These are phyloP conservation scores for Aspergillus quadricinctus DNA, from an alignment of 2,329 filamentous ascomycete genomes.

Conservation along the genomic window DNA sequence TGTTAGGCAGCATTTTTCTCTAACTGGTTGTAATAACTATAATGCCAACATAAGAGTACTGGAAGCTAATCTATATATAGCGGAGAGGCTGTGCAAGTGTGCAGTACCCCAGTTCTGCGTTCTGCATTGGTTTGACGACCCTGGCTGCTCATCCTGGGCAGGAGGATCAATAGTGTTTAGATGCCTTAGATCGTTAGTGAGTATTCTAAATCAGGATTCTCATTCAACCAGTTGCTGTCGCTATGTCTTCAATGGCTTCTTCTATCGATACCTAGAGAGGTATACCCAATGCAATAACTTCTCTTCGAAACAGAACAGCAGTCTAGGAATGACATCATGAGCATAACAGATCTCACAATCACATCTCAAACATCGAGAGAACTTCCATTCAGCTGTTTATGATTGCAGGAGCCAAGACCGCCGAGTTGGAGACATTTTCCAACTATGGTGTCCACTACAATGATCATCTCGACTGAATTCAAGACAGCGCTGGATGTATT, in stretches of 20 bases:
- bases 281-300: neutral
- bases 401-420: neutral
- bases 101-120: neutral
- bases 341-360: neutral
- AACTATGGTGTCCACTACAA: neutral
- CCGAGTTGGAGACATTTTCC: neutral
- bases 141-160: neutral
- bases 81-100: slow-evolving; percentile 10
- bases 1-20: slow-evolving; percentile 12
- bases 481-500: neutral
- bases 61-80: slow-evolving; percentile 9
- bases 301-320: neutral
- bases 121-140: neutral
- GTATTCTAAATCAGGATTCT: neutral
- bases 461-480: neutral
- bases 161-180: neutral
- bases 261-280: too few relatives aligned
- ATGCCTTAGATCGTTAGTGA: too few relatives aligned
- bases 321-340: neutral
- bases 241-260: neutral
- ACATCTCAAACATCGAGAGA: too few relatives aligned
- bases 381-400: neutral
- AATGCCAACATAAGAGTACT: slow-evolving; percentile 1
- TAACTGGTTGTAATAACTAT: slow-evolving; percentile 2
- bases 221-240: neutral